These are phyloP conservation scores for Parastagonospora avenae DNA, from an alignment of 2,329 filamentous ascomycete genomes.

Conservation along the genomic window DNA sequence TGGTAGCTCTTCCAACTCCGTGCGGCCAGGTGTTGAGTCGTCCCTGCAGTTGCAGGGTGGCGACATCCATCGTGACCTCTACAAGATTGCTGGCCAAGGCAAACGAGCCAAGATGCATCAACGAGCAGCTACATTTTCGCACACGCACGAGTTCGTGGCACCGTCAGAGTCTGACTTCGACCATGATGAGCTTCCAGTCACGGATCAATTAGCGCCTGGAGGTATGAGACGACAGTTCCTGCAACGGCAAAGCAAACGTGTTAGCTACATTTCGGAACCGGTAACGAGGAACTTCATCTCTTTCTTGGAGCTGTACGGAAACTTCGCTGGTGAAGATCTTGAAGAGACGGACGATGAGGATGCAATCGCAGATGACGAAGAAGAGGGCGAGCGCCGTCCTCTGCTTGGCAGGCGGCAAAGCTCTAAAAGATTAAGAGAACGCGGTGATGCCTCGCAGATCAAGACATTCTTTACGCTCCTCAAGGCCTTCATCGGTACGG, in stretches of 20 bases:
- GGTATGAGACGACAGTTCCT: slow-evolving; percentile 62
- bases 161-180: slow-evolving; percentile 30
- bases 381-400: slow-evolving; percentile 63
- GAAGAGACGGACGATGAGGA: slow-evolving; percentile 64
- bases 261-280: slow-evolving; percentile 55
- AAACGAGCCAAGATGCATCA: slow-evolving; percentile 53
- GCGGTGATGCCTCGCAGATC: slow-evolving; percentile 69
- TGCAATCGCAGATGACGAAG: slow-evolving; percentile 58
- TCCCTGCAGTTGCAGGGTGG: slow-evolving; percentile 75
- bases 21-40: slow-evolving; percentile 56
- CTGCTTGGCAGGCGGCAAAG: slow-evolving; percentile 63
- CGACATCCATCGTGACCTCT: slow-evolving; percentile 79
- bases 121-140: slow-evolving; percentile 71
- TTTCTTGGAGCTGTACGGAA: slow-evolving; percentile 76
- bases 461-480: slow-evolving; percentile 80
- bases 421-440: slow-evolving; percentile 51
- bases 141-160: slow-evolving; percentile 46
- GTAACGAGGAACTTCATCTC: slow-evolving; percentile 74
- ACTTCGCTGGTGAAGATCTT: slow-evolving; percentile 75
- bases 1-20: slow-evolving; percentile 30
- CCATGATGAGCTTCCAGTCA: slow-evolving; percentile 47
- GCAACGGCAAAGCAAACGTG: slow-evolving; percentile 47
- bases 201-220: slow-evolving; percentile 56
- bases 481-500: slow-evolving; percentile 79
- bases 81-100: slow-evolving; percentile 69